Base-by-base conservation (phyloP, 2,329 filamentous ascomycete species). In the Aspergillus uvarum region DNA sequence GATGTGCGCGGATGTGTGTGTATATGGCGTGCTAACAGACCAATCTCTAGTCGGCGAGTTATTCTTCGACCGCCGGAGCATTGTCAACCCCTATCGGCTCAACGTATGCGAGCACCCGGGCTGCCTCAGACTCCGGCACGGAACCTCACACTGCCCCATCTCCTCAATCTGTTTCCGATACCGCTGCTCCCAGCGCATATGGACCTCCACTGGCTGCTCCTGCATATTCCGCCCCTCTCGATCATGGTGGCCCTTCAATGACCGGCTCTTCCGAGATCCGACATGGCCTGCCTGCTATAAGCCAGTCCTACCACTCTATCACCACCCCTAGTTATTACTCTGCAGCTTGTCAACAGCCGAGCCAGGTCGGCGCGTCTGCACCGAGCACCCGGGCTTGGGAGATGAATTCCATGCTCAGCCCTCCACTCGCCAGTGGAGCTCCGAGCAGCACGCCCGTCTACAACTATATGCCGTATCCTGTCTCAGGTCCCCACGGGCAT, bases 41-140 rank as follows among this genome's bases (percentile, higher is more conserved):
- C 47, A 53, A 1, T 38, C 54, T 12, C 16, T 68, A 88, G 85
- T 88, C 86, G 67, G 87, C 86, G 60, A 88, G 85, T 73, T 89
- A 88, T 72, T 86, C 86, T n/a, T 88, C 87, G 44, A 88, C 86
- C 21, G 86, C 86, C 58, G 72, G 75, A 21, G 73, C 78, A 24
- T 71, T 81, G 31, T 70, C 76, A 5, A 74, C 77, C 4, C 70
- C 77, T 5, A 72, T 76, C 51, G 71, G 66, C 29, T 75, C 76
- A 4, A 74, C 70, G 59, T 78, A 76, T 60, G 64, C 72, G 47
- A 76, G 76, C 61, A 76, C 77, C 61, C 78, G 77, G 58, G 68
- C 72, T 14, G 75, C 76, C 53, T 79, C 81, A 56, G 81, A 83
- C 62, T 76, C 79, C 48, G 76, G 79, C 60, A 75, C 79, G 47